Conservation (phyloP, 1,284 basidiomycete genomes). For the Amylostereum chailletii region DNA sequence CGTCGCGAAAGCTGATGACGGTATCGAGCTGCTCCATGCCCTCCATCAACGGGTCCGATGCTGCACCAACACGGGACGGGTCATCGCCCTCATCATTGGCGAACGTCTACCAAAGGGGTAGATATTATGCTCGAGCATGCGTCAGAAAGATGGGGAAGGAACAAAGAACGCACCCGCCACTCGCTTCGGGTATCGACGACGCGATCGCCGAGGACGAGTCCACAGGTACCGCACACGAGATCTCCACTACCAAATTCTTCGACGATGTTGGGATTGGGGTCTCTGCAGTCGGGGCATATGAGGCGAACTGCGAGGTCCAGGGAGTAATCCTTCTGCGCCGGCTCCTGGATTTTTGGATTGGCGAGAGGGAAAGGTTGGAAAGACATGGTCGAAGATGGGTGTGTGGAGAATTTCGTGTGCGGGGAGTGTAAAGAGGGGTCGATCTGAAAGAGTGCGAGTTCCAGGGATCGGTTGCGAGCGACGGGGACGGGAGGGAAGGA, state of each 20-base stretch:
- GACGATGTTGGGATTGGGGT: conserved; percentile 87
- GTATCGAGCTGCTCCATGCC: conserved; percentile 92
- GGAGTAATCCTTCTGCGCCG: conserved; percentile 52
- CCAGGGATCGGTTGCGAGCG: too few relatives aligned
- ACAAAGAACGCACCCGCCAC: conserved; percentile 75
- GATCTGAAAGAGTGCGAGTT: too few relatives aligned
- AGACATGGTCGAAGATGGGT: background rate
- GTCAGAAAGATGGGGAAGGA: conserved; percentile 13
- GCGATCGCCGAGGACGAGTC: conserved; percentile 90
- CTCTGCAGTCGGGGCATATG: conserved; percentile 91
- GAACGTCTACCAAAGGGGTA: conserved; percentile 67
- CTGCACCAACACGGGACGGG: conserved; percentile 98
- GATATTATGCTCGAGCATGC: conserved; percentile 10
- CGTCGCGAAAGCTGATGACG: conserved; percentile 90
- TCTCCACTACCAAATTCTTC: conserved; percentile 98
- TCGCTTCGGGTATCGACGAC: conserved; percentile 98
- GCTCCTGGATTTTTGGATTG: conserved; percentile 25
- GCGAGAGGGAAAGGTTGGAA: conserved; percentile 64
- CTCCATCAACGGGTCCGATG: conserved; percentile 88
- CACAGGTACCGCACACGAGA: conserved; percentile 95
- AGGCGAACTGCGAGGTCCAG: conserved; percentile 85
- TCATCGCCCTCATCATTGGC: conserved; percentile 99
- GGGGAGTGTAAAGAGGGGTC: too few relatives aligned
- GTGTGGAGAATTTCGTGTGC: too few relatives aligned
- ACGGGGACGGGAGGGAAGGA: too few relatives aligned